These are phyloP conservation scores for Fusarium secorum DNA, from an alignment of 2,329 filamentous ascomycete genomes.

Conservation along the genomic window DNA sequence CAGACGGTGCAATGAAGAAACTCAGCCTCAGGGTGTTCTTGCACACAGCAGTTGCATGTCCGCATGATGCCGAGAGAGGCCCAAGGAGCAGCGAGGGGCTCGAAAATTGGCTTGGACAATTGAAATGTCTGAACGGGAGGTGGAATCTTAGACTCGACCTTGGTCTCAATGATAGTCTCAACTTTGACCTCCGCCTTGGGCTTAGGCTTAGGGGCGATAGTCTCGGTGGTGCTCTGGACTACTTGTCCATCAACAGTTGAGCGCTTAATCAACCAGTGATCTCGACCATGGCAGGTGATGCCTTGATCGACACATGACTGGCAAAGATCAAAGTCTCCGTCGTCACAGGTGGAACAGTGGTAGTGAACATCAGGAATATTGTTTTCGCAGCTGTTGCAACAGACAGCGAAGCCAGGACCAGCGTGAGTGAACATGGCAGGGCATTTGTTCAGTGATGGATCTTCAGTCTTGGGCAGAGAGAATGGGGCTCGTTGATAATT, in stretches of 20 bases:
- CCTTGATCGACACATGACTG: constrained; percentile 77
- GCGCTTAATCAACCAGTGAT: constrained; percentile 96
- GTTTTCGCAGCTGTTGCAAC: constrained; percentile 89
- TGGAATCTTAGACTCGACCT: constrained; percentile 35
- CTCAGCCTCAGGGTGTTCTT: constrained; percentile 74
- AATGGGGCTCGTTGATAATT: constrained; percentile 9
- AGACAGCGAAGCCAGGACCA: constrained; percentile 73
- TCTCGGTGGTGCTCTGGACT: constrained; percentile 86
- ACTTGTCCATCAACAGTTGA: constrained; percentile 80
- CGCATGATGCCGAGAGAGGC: constrained; percentile 54
- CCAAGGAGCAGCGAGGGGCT: constrained; percentile 33
- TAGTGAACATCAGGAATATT: constrained; percentile 85
- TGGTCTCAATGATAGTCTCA: constrained; percentile 32
- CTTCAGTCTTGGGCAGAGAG: not conserved
- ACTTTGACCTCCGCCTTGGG: constrained; percentile 37
- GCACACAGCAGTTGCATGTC: constrained; percentile 74
- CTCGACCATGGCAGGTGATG: constrained; percentile 76
- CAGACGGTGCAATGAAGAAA: constrained; percentile 88
- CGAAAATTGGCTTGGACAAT: constrained; percentile 31
- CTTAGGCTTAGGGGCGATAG: constrained; percentile 68
- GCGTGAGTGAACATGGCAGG: constrained; percentile 19
- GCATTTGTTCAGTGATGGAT: not conserved
- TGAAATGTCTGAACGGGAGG: constrained; percentile 17
- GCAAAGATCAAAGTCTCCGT: constrained; percentile 95
- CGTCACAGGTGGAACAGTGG: constrained; percentile 92